Base-by-base conservation (phyloP, 768 basidiomycete genomes). In the Leucosporidium yakuticum region DNA sequence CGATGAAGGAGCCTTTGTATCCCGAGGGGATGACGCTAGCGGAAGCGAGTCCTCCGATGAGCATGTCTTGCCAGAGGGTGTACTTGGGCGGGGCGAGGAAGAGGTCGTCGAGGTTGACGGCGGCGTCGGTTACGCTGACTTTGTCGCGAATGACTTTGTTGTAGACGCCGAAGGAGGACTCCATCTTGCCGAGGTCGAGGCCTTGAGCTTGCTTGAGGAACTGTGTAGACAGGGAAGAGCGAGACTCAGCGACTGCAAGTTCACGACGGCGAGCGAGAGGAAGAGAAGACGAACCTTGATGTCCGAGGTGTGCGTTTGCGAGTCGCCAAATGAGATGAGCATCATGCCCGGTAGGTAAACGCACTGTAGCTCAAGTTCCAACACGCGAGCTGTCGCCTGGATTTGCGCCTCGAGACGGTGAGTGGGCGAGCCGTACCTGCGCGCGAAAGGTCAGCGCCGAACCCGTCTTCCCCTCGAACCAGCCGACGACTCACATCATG, bases 241-340 rank as follows among this genome's bases (percentile, higher is more conserved):
- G 14, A 44, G 17, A 7, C 11, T 36, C 12, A 12, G 12, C 12
- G 34, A 17, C 49, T 50, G 50, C 6, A 9, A n/a, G 50, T 9
- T 7, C 21, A 4, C 3, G 25, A 9, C 2, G 2, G 31, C n/a
- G 34, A 15, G 27, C n/a, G 53, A 21, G 4, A 23, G 31, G 3
- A 25, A 4, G 14, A n/a, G 4, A 19, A 17, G 15, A 27, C 54
- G 49, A 12, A 67, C 62, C 49, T 88, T 89, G 76, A 90, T 84
- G 74, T 86, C 87, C 73, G 85, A 88, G 4, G 90, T 92, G 55
- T 87, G 85, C 2, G 90, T 91, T 2, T 84, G 80, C 25, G 81
- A 81, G 77, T 94, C 91, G 73, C 88, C 87, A 73, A 94, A 92
- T 63, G 87, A 86, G 76, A 91, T 83, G 44, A 93, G 83, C 79